Evolutionary conservation across 139 green algal genomes (phyloP), one percentile per base, ranked within the genome.

Genomic region (Choricystis sp.): DNA sequence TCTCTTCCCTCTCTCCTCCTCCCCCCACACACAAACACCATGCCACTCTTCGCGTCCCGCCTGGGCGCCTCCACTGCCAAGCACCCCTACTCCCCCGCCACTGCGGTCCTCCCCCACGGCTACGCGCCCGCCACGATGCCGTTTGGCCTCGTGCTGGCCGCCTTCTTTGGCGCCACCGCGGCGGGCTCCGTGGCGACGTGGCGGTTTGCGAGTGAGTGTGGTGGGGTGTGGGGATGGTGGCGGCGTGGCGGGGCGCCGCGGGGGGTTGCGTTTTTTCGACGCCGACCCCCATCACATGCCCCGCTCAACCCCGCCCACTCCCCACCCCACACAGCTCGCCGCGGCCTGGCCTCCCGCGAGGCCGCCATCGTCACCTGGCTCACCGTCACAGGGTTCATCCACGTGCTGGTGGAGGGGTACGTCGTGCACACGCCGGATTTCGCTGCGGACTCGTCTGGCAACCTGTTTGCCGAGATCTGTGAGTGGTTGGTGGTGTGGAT

Each of bases 401-500:
- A 95, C 60, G 66, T 94, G 3, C 62, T 95, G 1, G 73, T 95
- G 2, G 87, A 95, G 65, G 86, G 77, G 29, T 62, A 70, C 25
- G 82, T 92, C 26, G 88, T 92, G 4, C 26, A 80, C 19, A 80
- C 79, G 60, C 63, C 72, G 19, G 74, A 81, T 19, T 94, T 92
- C 62, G 93, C 81, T 62, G 72, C 82, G 56, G 75, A 85, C 60
- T 69, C 72, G 1, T 74, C 69, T 16, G 75, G 75, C 67, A 83
- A 85, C 66, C 79, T 89, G 29, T 67, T 94, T 4, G 73, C 73
- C 0, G 82, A 94, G 29, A 79, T 86, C n/a, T 94, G 85, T 87
- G 31, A 68, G 81, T 59, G 0, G 9, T n/a, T n/a, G n/a, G n/a
- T 52, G 9, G 40, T 52, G 40, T 52, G 40, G 9, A 16, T 52